Percentiles rank a stretch among this genome's conserved stretches.
Conservation (phyloP, 305 asterid species). For the Fraxinus greggii region DNA sequence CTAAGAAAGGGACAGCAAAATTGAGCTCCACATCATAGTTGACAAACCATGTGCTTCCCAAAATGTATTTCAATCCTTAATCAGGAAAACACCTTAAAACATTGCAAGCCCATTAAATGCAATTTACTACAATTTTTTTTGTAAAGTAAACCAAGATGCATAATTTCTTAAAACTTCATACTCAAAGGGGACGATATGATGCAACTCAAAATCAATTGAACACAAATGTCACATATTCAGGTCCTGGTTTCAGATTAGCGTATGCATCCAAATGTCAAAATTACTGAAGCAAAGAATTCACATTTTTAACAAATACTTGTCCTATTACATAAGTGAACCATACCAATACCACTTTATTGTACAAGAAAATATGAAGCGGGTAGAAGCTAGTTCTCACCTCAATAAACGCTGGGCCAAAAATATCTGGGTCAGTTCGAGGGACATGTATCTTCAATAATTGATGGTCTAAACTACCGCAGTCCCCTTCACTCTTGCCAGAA, state of each 20-base stretch:
- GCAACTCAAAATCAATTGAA: not conserved
- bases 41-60: not conserved
- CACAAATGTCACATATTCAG: not conserved
- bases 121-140: not conserved
- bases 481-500: constrained; percentile 44
- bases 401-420: constrained; percentile 77
- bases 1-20: not conserved
- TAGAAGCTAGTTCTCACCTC: constrained; percentile 52
- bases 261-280: not conserved
- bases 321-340: not conserved
- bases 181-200: not conserved
- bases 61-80: not conserved
- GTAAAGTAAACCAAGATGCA: not conserved
- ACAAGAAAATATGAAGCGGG: not conserved
- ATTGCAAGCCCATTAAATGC: not conserved
- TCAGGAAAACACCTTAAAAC: not conserved
- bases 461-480: constrained; percentile 43
- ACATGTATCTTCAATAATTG: constrained; percentile 67
- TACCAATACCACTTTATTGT: not conserved
- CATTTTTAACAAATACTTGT: not conserved
- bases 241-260: not conserved
- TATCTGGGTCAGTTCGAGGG: constrained; percentile 54
- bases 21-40: not conserved
- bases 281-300: not conserved
- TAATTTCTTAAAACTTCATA: not conserved